phyloP scores from a whole-genome alignment of 768 basidiomycete species.

The Pleurotus ostreatus region DNA sequence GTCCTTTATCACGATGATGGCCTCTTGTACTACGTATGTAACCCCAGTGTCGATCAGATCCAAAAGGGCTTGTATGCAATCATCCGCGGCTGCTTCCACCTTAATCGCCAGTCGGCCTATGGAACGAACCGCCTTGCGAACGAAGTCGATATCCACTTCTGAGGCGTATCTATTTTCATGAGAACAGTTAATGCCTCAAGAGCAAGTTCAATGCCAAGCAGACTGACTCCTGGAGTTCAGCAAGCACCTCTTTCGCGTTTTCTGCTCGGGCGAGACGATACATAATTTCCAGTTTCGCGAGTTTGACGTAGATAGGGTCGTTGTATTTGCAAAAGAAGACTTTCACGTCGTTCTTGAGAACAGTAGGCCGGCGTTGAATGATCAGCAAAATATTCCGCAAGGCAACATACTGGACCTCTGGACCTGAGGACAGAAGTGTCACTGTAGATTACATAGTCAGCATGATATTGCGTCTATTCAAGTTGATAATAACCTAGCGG shows the following conservation, averaged over 20 bases:
- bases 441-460: slow-evolving; percentile 43
- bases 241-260: slow-evolving; percentile 88
- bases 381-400: slow-evolving; percentile 95
- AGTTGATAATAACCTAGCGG: slow-evolving; percentile 65
- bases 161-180: slow-evolving; percentile 75
- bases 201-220: background rate
- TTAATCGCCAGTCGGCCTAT: slow-evolving; percentile 99
- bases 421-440: slow-evolving; percentile 91
- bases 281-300: slow-evolving; percentile 99
- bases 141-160: slow-evolving; percentile 97
- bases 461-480: slow-evolving; percentile 4
- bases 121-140: slow-evolving; percentile 94
- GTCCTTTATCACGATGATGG: slow-evolving; percentile 96
- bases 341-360: slow-evolving; percentile 95
- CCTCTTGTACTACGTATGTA: slow-evolving; percentile 95
- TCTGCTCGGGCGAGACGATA: slow-evolving; percentile 94
- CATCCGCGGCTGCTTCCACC: slow-evolving; percentile 83
- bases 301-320: slow-evolving; percentile 97
- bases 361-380: slow-evolving; percentile 89
- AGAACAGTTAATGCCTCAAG: background rate
- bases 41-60: slow-evolving; percentile 90
- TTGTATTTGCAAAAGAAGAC: slow-evolving; percentile 99
- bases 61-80: slow-evolving; percentile 84
- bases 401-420: slow-evolving; percentile 98
- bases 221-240: slow-evolving; percentile 89